Evolutionary conservation across 345 rosid genomes (phyloP).

Genomic region (Theobroma cacao): DNA sequence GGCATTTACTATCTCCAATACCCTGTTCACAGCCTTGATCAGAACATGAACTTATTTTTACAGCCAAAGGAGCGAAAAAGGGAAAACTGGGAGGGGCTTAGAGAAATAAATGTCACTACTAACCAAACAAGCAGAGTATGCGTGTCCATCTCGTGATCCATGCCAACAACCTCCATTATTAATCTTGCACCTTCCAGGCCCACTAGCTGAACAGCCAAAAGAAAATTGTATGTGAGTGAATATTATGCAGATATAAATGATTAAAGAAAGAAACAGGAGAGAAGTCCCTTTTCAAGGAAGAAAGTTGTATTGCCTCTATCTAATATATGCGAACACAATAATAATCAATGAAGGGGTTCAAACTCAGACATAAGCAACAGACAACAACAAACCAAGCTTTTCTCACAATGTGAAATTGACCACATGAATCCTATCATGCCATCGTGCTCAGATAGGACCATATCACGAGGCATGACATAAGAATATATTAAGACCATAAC

Average conservation of each 20-base stretch:
- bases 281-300: neutral
- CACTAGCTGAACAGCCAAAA: conserved; percentile 44
- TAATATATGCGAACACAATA: neutral
- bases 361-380: conserved; percentile 2
- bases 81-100: neutral
- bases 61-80: neutral
- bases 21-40: conserved; percentile 46
- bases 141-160: conserved; percentile 45
- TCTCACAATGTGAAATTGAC: neutral
- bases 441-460: neutral
- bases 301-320: neutral
- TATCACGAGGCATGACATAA: neutral
- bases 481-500: neutral
- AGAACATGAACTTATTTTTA: conserved; percentile 14
- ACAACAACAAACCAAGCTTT: neutral
- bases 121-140: conserved; percentile 76
- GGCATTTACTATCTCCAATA: conserved; percentile 61
- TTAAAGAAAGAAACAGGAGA: neutral
- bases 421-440: neutral
- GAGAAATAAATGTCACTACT: conserved; percentile 24
- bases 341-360: neutral
- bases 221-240: neutral
- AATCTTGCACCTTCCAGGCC: conserved; percentile 72
- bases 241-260: neutral
- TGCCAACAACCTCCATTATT: conserved; percentile 85